Evolutionary conservation across 352 stramenopile species (phyloP).

Genomic region (Globisporangium cylindrosporum): DNA sequence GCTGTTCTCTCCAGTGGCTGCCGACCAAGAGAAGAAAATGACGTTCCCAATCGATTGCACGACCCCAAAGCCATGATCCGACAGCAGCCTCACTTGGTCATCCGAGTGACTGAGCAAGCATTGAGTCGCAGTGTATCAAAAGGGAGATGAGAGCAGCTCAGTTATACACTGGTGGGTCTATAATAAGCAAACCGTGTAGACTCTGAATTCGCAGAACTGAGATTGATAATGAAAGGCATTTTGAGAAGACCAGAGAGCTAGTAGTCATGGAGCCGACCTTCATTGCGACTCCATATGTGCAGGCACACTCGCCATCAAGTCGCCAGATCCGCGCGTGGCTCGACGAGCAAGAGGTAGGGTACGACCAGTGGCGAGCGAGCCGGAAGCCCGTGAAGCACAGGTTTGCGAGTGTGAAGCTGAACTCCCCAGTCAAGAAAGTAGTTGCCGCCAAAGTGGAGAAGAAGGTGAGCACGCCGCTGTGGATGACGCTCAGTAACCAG

Average conservation of each 20-base stretch:
- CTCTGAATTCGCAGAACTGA: constrained; percentile 7
- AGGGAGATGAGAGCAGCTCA: background rate
- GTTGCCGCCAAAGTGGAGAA: background rate
- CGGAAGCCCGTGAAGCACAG: constrained; percentile 40
- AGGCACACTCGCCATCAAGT: constrained; percentile 32
- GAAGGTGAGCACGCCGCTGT: constrained; percentile 21
- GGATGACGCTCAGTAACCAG: constrained; percentile 17
- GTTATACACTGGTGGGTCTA: background rate
- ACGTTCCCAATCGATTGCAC: constrained; percentile 7
- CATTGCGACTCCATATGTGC: constrained; percentile 48
- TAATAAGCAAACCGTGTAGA: constrained; percentile 7
- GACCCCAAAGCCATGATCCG: background rate
- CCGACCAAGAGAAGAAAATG: constrained; percentile 23
- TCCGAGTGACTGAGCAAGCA: background rate
- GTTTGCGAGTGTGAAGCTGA: constrained; percentile 55
- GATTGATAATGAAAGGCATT: constrained; percentile 18
- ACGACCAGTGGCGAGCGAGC: constrained; percentile 34
- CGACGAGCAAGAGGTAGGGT: constrained; percentile 46
- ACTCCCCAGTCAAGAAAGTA: constrained; percentile 28
- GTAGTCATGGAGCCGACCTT: constrained; percentile 53
- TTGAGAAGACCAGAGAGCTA: constrained; percentile 5
- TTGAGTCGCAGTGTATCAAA: background rate
- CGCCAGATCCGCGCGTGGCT: constrained; percentile 47
- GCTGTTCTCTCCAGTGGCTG: constrained; percentile 40
- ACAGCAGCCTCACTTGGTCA: background rate